Evolutionary conservation across 352 stramenopile species (phyloP), one percentile per base, ranked within the genome.

Genomic region (Globisporangium orthogonon): DNA sequence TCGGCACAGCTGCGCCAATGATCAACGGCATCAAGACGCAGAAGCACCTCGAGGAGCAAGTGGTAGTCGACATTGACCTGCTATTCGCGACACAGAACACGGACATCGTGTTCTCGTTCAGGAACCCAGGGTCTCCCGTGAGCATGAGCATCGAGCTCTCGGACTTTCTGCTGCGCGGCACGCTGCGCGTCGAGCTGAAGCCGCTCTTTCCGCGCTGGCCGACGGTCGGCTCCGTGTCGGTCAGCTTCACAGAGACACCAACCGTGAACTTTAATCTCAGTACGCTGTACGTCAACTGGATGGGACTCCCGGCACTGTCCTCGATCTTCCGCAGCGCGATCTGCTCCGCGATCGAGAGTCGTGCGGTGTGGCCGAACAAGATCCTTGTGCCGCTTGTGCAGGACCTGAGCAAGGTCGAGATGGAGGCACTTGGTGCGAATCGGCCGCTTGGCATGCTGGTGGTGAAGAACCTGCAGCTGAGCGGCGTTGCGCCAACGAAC

Each of bases 201-300:
- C 70, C 70, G 23, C 54, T 78, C 17, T 78, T 78, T 35, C 70
- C 70, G 28, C 70, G 70, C 9, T 78, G 70, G 70, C 70, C 70
- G 2, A 76, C 67, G 13, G 70, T 78, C 49, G 70, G 70, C 14
- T 61, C 70, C 0, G 52, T 78, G 44, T 66, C 65, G 0, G 62
- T 78, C 45, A 76, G 70, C 50, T 78, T 78, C 58, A 76, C 65
- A 2, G 70, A 78, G 56, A 71, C 67, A 14, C 70, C 70, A 4
- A 76, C 70, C 5, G 71, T 78, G 48, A 71, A 74, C 52, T 78
- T 78, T 47, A 67, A 78, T 29, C 53, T 78, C 15, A 74, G 71
- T 56, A 72, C 68, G 31, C 41, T 78, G 13, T 62, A 74, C 33
- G 56, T 78, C 14, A 78, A 76, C 56, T 58, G 73, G 41, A 78